These are phyloP conservation scores for Penicillium sp. DNA, from an alignment of 2,329 filamentous ascomycete genomes.

Conservation along the genomic window DNA sequence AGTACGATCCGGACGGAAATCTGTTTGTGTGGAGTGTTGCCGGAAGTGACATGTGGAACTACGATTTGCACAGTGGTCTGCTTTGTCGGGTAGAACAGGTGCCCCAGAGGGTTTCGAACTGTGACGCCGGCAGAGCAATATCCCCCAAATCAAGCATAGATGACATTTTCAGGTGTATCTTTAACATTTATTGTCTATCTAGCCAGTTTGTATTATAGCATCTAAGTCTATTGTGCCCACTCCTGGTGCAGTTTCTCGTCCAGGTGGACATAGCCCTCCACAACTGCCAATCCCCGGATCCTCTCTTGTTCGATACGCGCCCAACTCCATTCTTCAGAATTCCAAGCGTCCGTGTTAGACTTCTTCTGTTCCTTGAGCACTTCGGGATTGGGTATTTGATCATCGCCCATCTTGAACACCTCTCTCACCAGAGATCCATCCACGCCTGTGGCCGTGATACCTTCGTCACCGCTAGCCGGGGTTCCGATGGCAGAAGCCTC, in stretches of 20 bases:
- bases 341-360: constrained; percentile 32
- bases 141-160: no score
- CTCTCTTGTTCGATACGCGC: constrained; percentile 59
- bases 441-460: constrained; percentile 33
- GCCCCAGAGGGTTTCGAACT: no score
- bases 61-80: constrained; percentile 9
- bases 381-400: constrained; percentile 27
- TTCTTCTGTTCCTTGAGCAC: constrained; percentile 32
- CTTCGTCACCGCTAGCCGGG: constrained; percentile 30
- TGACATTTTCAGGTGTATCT: no score
- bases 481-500: constrained; percentile 33
- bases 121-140: no score
- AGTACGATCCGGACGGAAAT: constrained; percentile 26
- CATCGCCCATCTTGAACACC: constrained; percentile 35
- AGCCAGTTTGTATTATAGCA: not conserved
- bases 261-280: constrained; percentile 54
- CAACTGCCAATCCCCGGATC: constrained; percentile 53
- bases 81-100: no score
- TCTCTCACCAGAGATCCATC: constrained; percentile 37
- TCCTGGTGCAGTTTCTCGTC: constrained; percentile 53
- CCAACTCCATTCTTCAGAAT: constrained; percentile 56
- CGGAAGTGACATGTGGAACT: constrained; percentile 23
- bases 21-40: constrained; percentile 18
- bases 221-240: constrained; percentile 28
- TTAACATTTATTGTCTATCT: not conserved